Base-by-base conservation (phyloP, 1,139 yeast species). In the Saccharomycopsis crataegensis region DNA sequence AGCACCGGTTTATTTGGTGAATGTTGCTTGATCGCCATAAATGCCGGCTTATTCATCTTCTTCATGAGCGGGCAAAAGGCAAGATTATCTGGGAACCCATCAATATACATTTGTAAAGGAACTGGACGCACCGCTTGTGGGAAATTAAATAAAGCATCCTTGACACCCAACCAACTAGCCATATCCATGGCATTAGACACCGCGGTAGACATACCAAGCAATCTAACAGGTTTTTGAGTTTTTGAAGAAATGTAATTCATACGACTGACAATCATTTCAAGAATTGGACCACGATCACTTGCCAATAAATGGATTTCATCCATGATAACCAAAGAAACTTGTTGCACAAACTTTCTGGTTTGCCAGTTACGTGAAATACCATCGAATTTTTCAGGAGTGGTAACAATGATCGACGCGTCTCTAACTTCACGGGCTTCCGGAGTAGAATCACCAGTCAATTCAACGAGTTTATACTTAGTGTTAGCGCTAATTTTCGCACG, bases 301-400 rank as follows among this genome's bases (percentile, higher is more conserved):
- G 99, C 99, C 61, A 94, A 78, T 59, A 94, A 74, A 74, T 94
- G 99, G 59, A 94, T 90, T 71, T 94, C 99, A 73, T 94, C 99
- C 97, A 94, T 91, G 43, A 94, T 89, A 32, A 94, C 91, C 58
- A 94, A 73, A 0, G 97, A 88, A 1, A 94, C 86, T 58, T 88
- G 82, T 65, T 90, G 96, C 33, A 93, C 97, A 72, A 91, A 93
- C 62, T 82, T 83, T 67, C 98, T 80, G 0, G 96, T 86, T 66
- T 90, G 95, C 99, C 99, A 94, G 65, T 88, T 90, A 78, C 99
- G 93, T 33, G 96, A 87, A 56, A 94, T 90, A 80, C 99, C 99
- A 72, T 94, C 99, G 67, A 93, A 94, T 68, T 94, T 94, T 71
- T 94, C 99, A 0, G 99, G 99, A 0, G 99, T 94, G 0, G 99